These are phyloP conservation scores for Berberis thunbergii DNA, from an alignment of 164 flowering plant species.

Conservation along the genomic window DNA sequence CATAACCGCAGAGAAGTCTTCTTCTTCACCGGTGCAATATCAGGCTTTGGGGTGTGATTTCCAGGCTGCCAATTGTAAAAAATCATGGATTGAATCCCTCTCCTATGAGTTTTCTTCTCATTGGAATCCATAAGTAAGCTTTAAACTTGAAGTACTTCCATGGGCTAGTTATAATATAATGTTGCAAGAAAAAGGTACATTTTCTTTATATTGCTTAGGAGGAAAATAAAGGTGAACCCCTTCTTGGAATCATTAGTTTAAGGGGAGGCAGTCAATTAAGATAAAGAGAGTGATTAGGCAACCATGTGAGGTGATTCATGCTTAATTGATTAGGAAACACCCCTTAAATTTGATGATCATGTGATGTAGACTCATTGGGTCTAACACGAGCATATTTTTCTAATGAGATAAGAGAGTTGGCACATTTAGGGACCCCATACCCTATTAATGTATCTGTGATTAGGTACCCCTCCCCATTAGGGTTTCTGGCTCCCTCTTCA, in stretches of 20 bases:
- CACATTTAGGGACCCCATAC: slow-evolving; percentile 8
- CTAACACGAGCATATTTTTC: slow-evolving; percentile 7
- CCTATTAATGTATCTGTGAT: neutral
- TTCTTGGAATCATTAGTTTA: slow-evolving; percentile 7
- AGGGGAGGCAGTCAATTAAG: slow-evolving; percentile 1
- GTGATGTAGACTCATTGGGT: slow-evolving; percentile 2
- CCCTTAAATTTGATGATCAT: slow-evolving; percentile 10
- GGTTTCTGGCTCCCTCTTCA: neutral
- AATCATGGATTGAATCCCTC: slow-evolving; percentile 10
- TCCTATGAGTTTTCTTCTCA: slow-evolving; percentile 28
- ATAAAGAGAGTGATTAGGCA: slow-evolving; percentile 8
- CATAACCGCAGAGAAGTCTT: slow-evolving; percentile 8
- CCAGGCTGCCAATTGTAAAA: slow-evolving; percentile 16
- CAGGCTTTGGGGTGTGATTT: slow-evolving; percentile 9
- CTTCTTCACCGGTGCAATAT: neutral
- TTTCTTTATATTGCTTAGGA: neutral
- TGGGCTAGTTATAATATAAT: neutral
- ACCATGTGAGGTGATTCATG: slow-evolving; percentile 55
- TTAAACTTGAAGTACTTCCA: neutral
- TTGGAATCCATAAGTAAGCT: slow-evolving; percentile 19
- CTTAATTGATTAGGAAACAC: slow-evolving; percentile 17
- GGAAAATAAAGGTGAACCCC: neutral
- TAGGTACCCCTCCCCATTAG: neutral
- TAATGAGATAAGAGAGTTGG: slow-evolving; percentile 2
- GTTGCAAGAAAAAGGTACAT: too few relatives aligned